phyloP scores from a whole-genome alignment of 495 filamentous ascomycete genomes.

The Penicillium manginii region DNA sequence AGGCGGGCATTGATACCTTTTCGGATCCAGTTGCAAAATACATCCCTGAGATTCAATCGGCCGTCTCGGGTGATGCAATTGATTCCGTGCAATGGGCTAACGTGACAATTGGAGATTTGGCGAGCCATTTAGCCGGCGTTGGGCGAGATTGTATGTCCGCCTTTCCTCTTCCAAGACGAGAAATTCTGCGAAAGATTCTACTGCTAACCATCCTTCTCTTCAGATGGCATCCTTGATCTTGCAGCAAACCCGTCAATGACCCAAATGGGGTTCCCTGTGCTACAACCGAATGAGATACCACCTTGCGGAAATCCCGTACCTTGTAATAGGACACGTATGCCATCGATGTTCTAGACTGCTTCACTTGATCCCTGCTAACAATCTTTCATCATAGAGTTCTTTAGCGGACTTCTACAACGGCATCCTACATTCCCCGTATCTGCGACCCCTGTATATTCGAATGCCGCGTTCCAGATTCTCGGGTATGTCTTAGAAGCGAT shows the following conservation, averaged over 20 bases:
- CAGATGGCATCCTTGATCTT: slow-evolving; percentile 29
- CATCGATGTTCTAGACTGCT: background rate
- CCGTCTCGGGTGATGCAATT: slow-evolving; percentile 33
- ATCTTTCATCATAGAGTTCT: slow-evolving; percentile 46
- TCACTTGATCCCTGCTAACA: background rate
- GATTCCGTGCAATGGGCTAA: slow-evolving; percentile 53
- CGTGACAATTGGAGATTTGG: slow-evolving; percentile 56
- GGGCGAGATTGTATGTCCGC: slow-evolving; percentile 45
- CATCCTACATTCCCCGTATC: slow-evolving; percentile 53
- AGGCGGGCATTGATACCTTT: slow-evolving; percentile 47
- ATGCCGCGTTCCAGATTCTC: slow-evolving; percentile 60
- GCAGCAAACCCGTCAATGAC: slow-evolving; percentile 41
- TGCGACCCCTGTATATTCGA: slow-evolving; percentile 60
- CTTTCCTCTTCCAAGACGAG: slow-evolving; percentile 40
- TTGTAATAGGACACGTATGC: slow-evolving; percentile 30
- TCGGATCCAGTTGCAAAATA: slow-evolving; percentile 48
- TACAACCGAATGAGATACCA: slow-evolving; percentile 21
- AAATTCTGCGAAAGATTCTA: background rate
- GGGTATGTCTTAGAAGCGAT: slow-evolving; percentile 56
- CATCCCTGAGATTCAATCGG: slow-evolving; percentile 54
- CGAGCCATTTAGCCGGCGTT: slow-evolving; percentile 56
- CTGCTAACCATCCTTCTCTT: background rate
- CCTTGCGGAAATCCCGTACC: slow-evolving; percentile 23
- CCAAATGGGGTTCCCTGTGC: slow-evolving; percentile 39
- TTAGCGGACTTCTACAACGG: slow-evolving; percentile 46